Evolutionary conservation across 192 early-diverging fungal species (phyloP), one percentile per base, ranked within the genome.

Genomic region (Geranomyces michiganensis): DNA sequence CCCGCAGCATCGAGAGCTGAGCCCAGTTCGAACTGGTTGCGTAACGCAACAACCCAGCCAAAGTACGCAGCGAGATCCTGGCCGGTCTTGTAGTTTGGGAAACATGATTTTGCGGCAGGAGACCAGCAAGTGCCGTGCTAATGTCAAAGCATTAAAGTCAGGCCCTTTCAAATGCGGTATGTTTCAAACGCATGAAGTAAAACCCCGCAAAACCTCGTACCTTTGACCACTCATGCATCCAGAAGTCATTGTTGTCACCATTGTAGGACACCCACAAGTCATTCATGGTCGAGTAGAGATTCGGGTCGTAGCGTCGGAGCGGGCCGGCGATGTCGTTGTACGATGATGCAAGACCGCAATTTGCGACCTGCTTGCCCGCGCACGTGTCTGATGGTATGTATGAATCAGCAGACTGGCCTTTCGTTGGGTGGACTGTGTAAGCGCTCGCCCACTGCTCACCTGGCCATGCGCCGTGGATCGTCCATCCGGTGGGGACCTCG

Each of bases 1-100:
- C 51, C 51, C 17, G 49, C 66, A 8, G 26, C 36, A 24, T 22
- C 31, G 48, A 68, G 14, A 8, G 66, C 66, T 6, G 22, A 6
- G 36, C 66, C 66, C 31, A 68, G 26, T 14, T 51, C 32, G 55
- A 68, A 68, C 51, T 68, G 24, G 46, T 51, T 68, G 66, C 66
- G 66, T 8, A 68, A 32, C 24, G 6, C 22, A 29, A 68, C 19
- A 24, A 51, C 66, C 26, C 36, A 68, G 2, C 29, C 17, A 29
- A 68, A 68, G 51, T 68, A 68, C 3, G n/a, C 22, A 14, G 15
- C 17, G 55, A 68, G 46, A 30, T 68, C 66, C 21, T 68, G 49
- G 19, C 66, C 66, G 19, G 26, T 31, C 51, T 68, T 56, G 29
- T 55, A 68, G 66, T 15, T 17, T 17, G 66, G 24, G 66, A 68